These are phyloP conservation scores for Coprinellus micaceus DNA, from an alignment of 768 basidiomycete species.

Conservation along the genomic window DNA sequence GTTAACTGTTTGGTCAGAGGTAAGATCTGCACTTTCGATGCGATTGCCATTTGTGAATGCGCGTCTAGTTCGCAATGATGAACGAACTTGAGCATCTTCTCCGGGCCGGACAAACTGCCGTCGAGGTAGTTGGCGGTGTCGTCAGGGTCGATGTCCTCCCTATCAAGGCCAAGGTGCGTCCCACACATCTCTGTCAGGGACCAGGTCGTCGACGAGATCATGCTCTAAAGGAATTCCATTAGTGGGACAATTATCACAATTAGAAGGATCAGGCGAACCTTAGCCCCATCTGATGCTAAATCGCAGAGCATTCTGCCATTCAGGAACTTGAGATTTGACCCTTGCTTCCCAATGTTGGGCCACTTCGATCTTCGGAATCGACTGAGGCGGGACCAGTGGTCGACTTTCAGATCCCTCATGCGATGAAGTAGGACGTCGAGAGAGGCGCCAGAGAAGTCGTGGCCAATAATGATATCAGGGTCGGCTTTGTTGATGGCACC, in stretches of 20 bases:
- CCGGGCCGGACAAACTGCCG: constrained; percentile 69
- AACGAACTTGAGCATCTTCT: constrained; percentile 80
- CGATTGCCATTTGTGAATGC: constrained; percentile 96
- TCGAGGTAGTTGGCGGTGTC: constrained; percentile 92
- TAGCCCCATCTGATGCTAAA: constrained; percentile 90
- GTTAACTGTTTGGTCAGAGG: constrained; percentile 92
- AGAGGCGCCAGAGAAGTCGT: constrained; percentile 88
- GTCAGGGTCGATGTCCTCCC: constrained; percentile 95
- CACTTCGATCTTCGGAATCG: constrained; percentile 82
- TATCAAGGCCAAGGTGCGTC: constrained; percentile 78
- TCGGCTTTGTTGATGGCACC: constrained; percentile 84
- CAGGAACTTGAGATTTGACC: constrained; percentile 78
- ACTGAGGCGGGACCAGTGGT: constrained; percentile 93
- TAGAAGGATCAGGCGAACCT: constrained; percentile 44
- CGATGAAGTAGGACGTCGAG: constrained; percentile 89
- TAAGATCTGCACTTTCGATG: constrained; percentile 88
- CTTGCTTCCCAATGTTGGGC: constrained; percentile 78
- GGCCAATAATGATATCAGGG: constrained; percentile 91
- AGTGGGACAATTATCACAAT: not conserved
- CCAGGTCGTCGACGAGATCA: constrained; percentile 98
- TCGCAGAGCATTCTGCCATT: constrained; percentile 88
- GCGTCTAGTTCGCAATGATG: constrained; percentile 94
- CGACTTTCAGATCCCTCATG: constrained; percentile 85
- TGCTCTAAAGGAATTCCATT: constrained; percentile 50
- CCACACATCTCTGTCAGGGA: constrained; percentile 95